phyloP scores from a whole-genome alignment of 352 stramenopile genomes.

The Pythium dissotocum region DNA sequence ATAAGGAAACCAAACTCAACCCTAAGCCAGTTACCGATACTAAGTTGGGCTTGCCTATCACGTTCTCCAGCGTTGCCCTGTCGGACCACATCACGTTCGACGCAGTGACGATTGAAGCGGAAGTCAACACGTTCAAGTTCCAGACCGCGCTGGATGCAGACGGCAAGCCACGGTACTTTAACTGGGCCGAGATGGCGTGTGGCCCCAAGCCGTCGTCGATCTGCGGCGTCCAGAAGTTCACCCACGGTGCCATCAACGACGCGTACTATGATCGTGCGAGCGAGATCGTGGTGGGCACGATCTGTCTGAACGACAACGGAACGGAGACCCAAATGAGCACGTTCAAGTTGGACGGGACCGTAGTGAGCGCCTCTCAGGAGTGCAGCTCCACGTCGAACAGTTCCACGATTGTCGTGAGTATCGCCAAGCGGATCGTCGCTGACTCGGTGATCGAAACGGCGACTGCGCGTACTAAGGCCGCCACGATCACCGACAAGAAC shows the following conservation, averaged over 20 bases:
- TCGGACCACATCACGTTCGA: neutral
- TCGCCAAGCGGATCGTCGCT: neutral
- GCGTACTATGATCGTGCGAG: no score
- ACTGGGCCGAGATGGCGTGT: neutral
- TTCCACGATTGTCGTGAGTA: neutral
- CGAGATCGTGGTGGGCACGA: no score
- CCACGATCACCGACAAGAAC: neutral
- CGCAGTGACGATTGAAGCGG: neutral
- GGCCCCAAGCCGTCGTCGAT: neutral
- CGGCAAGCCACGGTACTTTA: neutral
- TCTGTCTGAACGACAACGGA: no score
- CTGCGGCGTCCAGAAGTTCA: no score
- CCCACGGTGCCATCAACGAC: no score
- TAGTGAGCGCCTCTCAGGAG: no score
- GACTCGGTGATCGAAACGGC: conserved; percentile 1
- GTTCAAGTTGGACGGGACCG: no score
- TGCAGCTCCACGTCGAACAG: neutral
- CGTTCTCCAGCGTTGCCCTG: conserved; percentile 1
- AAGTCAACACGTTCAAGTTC: neutral
- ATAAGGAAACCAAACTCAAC: no score
- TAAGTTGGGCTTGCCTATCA: neutral
- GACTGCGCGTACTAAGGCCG: neutral
- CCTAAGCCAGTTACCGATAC: no score
- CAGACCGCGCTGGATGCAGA: neutral
- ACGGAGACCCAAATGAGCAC: no score